Evolutionary conservation across 768 basidiomycete genomes (phyloP).

Genomic region (Suillus luteus): DNA sequence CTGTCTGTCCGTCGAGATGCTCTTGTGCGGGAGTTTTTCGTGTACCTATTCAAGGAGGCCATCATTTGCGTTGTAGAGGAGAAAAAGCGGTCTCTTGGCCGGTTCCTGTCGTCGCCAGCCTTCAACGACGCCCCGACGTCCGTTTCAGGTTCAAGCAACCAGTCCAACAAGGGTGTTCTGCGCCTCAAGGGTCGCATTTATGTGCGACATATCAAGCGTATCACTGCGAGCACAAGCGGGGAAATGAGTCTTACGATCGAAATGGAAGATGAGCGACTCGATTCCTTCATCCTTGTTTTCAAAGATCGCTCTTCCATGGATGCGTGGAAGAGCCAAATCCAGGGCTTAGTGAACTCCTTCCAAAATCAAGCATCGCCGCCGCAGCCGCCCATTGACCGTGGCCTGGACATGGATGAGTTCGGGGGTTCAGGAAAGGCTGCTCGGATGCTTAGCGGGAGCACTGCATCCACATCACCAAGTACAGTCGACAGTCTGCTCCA

Average conservation of each 20-base stretch:
- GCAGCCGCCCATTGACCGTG: conserved; percentile 36
- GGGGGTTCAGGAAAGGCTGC: conserved; percentile 75
- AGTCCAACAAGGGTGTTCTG: conserved; percentile 64
- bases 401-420: conserved; percentile 71
- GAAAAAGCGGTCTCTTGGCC: conserved; percentile 79
- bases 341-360: conserved; percentile 71
- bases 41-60: conserved; percentile 96
- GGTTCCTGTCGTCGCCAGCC: conserved; percentile 67
- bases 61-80: conserved; percentile 99
- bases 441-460: conserved; percentile 80
- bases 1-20: conserved; percentile 86
- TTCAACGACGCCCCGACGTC: conserved; percentile 54
- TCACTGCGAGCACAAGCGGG: conserved; percentile 77
- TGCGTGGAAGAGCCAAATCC: conserved; percentile 85
- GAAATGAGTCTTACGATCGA: conserved; percentile 95
- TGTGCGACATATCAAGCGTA: conserved; percentile 89
- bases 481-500: conserved; percentile 66
- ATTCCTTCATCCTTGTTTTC: conserved; percentile 96
- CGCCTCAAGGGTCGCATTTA: conserved; percentile 95
- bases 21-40: conserved; percentile 91
- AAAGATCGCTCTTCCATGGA: conserved; percentile 88
- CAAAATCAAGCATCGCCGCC: conserved; percentile 54
- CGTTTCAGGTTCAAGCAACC: conserved; percentile 32
- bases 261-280: conserved; percentile 94
- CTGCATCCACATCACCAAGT: conserved; percentile 58